Conservation (phyloP, 306 rosid genomes). For the Vicia faba region DNA sequence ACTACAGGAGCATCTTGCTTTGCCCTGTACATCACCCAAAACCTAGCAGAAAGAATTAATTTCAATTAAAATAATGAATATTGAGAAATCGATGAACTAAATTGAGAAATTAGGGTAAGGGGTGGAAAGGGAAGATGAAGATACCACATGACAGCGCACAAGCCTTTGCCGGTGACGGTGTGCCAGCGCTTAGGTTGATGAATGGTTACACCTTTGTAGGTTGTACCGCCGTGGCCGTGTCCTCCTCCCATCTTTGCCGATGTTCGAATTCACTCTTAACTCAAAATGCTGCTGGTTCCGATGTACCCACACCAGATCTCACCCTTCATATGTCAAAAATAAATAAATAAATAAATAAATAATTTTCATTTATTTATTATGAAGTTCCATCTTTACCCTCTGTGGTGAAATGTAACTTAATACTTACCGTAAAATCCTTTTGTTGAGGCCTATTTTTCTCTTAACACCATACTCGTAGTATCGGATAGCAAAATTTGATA, state of each 20-base stretch:
- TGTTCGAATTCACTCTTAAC: not conserved
- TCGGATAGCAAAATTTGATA: too few relatives aligned
- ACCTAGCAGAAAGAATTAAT: constrained; percentile 47
- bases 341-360: too few relatives aligned
- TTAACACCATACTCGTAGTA: too few relatives aligned
- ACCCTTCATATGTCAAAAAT: not conserved
- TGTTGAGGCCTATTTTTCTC: too few relatives aligned
- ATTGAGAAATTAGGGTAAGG: constrained; percentile 15
- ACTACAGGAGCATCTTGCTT: constrained; percentile 97
- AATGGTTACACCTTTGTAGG: constrained; percentile 48
- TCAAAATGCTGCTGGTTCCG: not conserved
- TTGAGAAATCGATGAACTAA: not conserved
- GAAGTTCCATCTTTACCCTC: not conserved
- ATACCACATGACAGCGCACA: constrained; percentile 95
- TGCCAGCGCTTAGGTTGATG: constrained; percentile 85
- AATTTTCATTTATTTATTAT: not conserved
- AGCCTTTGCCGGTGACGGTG: constrained; percentile 83
- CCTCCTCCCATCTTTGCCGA: constrained; percentile 41
- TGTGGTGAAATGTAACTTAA: too few relatives aligned
- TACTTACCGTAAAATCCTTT: too few relatives aligned
- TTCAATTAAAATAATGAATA: not conserved
- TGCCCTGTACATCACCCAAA: constrained; percentile 93
- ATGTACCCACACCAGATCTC: not conserved
- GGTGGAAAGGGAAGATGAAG: not conserved
- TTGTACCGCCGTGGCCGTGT: constrained; percentile 49